A percentile compares a stretch with the other conserved stretches of the same genome.
Conservation (phyloP, 176 grass and related monocot species). For the Cenchrus americanus region DNA sequence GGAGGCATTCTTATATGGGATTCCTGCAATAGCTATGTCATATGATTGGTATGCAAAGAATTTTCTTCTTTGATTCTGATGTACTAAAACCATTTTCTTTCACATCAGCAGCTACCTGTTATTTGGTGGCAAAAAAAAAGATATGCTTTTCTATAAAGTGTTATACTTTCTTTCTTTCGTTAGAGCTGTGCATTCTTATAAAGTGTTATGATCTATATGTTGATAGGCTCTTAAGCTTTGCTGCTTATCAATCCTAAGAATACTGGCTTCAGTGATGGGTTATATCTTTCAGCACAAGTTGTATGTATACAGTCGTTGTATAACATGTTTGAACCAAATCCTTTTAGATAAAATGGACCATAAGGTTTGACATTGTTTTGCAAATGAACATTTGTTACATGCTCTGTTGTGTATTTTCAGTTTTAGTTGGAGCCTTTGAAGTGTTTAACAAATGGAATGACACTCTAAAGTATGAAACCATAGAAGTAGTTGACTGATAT, state of each 20-base stretch:
- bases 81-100: not conserved
- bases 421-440: constrained; percentile 23
- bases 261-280: not conserved
- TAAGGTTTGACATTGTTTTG: not conserved
- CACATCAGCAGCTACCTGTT: not conserved
- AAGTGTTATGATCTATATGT: not conserved
- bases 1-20: constrained; percentile 85
- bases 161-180: not conserved
- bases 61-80: constrained; percentile 14
- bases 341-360: not conserved
- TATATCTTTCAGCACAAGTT: not conserved
- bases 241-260: not conserved
- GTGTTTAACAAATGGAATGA: not conserved
- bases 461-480: constrained; percentile 17
- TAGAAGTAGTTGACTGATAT: constrained; percentile 8
- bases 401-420: not conserved
- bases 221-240: not conserved
- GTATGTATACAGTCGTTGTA: not conserved
- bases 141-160: not conserved
- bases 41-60: constrained; percentile 73
- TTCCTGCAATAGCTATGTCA: constrained; percentile 87
- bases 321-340: not conserved
- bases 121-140: not conserved
- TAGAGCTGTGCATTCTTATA: not conserved
- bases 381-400: not conserved